Conservation (phyloP, 129 eudicot species). For the Helichrysum umbraculigerum region DNA sequence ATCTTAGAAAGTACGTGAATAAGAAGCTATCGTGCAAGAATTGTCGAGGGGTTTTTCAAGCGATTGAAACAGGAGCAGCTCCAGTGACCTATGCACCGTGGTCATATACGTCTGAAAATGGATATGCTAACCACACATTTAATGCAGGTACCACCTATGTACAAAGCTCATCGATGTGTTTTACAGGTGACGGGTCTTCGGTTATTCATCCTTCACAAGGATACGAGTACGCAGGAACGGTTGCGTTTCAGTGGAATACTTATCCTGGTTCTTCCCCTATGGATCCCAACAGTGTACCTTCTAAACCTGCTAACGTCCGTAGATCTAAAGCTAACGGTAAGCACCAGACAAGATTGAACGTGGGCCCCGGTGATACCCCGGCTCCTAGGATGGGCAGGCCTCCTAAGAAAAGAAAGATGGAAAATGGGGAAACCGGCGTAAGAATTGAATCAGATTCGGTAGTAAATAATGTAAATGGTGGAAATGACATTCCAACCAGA, state of each 20-base stretch:
- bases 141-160: slow-evolving; percentile 44
- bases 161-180: slow-evolving; percentile 47
- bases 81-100: slow-evolving; percentile 65
- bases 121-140: slow-evolving; percentile 61
- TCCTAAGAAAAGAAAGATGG: slow-evolving; percentile 69
- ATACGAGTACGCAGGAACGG: slow-evolving; percentile 59
- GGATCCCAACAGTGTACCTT: slow-evolving; percentile 54
- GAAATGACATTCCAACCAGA: slow-evolving; percentile 27
- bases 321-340: slow-evolving; percentile 49
- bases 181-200: slow-evolving; percentile 54
- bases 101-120: slow-evolving; percentile 64
- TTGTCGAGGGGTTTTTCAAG: slow-evolving; percentile 85
- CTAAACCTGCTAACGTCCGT: slow-evolving; percentile 38
- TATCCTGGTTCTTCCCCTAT: slow-evolving; percentile 45
- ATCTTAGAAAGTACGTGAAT: slow-evolving; percentile 83
- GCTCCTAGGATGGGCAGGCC: slow-evolving; percentile 64
- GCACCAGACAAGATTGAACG: slow-evolving; percentile 41
- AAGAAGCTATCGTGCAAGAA: slow-evolving; percentile 91
- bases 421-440: slow-evolving; percentile 41
- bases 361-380: slow-evolving; percentile 30
- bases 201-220: slow-evolving; percentile 65
- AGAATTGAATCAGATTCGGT: slow-evolving; percentile 43
- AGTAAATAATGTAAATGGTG: slow-evolving; percentile 41
- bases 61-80: slow-evolving; percentile 82
- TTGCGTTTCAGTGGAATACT: slow-evolving; percentile 64